Base-by-base conservation (phyloP, 176 grass and related monocot species). In the Themeda triandra region DNA sequence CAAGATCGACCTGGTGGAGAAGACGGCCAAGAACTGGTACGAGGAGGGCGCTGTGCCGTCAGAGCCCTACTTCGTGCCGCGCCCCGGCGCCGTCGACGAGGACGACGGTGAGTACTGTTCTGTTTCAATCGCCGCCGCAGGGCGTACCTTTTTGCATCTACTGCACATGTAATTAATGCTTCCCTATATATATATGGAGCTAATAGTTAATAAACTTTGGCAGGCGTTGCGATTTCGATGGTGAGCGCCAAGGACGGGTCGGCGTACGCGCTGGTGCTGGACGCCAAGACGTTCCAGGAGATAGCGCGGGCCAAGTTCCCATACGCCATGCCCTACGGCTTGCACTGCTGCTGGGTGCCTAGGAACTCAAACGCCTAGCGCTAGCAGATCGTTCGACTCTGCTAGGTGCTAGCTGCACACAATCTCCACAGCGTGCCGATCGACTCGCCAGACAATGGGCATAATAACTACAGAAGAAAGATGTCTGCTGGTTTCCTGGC, bases 271-370 rank as follows among this genome's bases (percentile, higher is more conserved):
- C 81, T 99, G 59, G 92, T 99, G 79, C 78, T 99, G 45, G 97
- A 99, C 69, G 92, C 88, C 6, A 72, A 82, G 69, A 94, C 83
- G 73, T 96, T 99, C 82, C 53, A 94, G 70, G 97, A 99, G 86
- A 40, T 99, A 4, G 93, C 93, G 17, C 75, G 97, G 64, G 97
- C 90, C 86, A 92, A 91, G 71, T 99, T 99, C 78, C 97, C 97
- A 18, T 92, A 96, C 79, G 93, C 93, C n/a, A 87, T 99, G 51
- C 97, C 97, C 27, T 99, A 99, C 82, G 97, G 97, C 0, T 66
- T 99, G 88, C 97, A 99, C 81, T 94, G 97, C 13, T 99, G 97
- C 65, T 99, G 97, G 97, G 86, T 99, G 79, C 93, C 97, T 21
- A 92, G 92, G 86, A 13, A 4, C 46, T 66, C 63, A 18, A 53